Percentiles rank a stretch among this genome's conserved stretches.
These are phyloP conservation scores for Yamagishiella unicocca DNA, from an alignment of 139 green algal genomes.

Conservation along the genomic window DNA sequence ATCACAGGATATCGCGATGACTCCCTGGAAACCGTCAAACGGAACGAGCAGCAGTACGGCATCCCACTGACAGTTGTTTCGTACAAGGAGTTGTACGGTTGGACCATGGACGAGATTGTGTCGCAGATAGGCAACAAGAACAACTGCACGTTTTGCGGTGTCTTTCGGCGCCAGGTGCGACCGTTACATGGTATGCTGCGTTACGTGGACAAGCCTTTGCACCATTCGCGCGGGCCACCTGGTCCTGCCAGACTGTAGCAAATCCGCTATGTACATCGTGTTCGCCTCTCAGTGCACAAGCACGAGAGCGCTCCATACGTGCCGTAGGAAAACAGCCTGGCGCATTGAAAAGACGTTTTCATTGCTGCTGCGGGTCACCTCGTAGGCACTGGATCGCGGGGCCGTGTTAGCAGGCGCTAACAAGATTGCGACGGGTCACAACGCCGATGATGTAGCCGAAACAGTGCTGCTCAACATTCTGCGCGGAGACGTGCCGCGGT, in stretches of 20 bases:
- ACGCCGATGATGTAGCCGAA: slow-evolving; percentile 97
- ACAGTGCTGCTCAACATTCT: slow-evolving; percentile 98
- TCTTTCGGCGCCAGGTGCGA: slow-evolving; percentile 87
- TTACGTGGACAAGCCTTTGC: too few relatives aligned
- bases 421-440: slow-evolving; percentile 92
- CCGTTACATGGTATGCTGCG: too few relatives aligned
- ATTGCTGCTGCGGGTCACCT: too few relatives aligned
- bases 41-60: slow-evolving; percentile 91
- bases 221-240: too few relatives aligned
- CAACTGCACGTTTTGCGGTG: slow-evolving; percentile 99
- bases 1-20: slow-evolving; percentile 97
- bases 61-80: slow-evolving; percentile 92
- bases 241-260: too few relatives aligned
- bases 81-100: slow-evolving; percentile 97
- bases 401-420: slow-evolving; percentile 76
- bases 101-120: slow-evolving; percentile 99
- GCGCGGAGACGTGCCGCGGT: slow-evolving; percentile 89
- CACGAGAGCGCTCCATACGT: too few relatives aligned
- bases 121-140: slow-evolving; percentile 87
- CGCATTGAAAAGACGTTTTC: too few relatives aligned
- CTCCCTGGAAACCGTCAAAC: slow-evolving; percentile 95
- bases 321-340: too few relatives aligned
- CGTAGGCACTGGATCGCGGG: slow-evolving; percentile 91
- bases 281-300: too few relatives aligned
- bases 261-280: too few relatives aligned